phyloP scores from a whole-genome alignment of 2,329 filamentous ascomycete species.

The Nectriaceae sp. region DNA sequence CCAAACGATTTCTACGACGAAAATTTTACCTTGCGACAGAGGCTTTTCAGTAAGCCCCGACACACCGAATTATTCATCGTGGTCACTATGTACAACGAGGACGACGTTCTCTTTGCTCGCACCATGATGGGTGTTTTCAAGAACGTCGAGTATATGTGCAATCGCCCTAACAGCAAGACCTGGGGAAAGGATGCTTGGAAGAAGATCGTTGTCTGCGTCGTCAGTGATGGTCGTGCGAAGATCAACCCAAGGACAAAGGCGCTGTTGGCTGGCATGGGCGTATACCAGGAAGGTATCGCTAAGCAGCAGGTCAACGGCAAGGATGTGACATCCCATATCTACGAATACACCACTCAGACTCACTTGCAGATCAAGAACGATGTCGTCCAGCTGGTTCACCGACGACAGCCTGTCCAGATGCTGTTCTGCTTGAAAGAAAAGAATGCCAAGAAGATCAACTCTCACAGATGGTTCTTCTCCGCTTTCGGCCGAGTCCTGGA shows the following conservation, averaged over 20 bases:
- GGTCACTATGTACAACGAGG: slow-evolving; percentile 99
- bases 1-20: slow-evolving; percentile 84
- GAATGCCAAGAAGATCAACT: slow-evolving; percentile 99
- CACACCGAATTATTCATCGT: slow-evolving; percentile 96
- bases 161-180: slow-evolving; percentile 87
- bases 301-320: slow-evolving; percentile 98
- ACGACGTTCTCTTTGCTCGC: slow-evolving; percentile 91
- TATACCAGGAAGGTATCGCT: slow-evolving; percentile 97
- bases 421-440: slow-evolving; percentile 99
- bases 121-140: slow-evolving; percentile 98
- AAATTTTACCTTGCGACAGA: slow-evolving; percentile 89
- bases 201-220: slow-evolving; percentile 98
- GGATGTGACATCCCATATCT: slow-evolving; percentile 95
- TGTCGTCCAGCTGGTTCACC: slow-evolving; percentile 80
- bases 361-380: slow-evolving; percentile 88
- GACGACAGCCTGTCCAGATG: slow-evolving; percentile 90
- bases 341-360: slow-evolving; percentile 90
- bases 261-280: slow-evolving; percentile 87
- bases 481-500: slow-evolving; percentile 91
- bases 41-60: slow-evolving; percentile 86
- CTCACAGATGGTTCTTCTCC: slow-evolving; percentile 98
- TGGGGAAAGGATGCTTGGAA: slow-evolving; percentile 99
- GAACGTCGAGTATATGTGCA: slow-evolving; percentile 98
- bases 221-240: slow-evolving; percentile 94
- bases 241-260: slow-evolving; percentile 92